These are phyloP conservation scores for Luzula sylvatica DNA, from an alignment of 176 grass and related monocot species.

Conservation along the genomic window DNA sequence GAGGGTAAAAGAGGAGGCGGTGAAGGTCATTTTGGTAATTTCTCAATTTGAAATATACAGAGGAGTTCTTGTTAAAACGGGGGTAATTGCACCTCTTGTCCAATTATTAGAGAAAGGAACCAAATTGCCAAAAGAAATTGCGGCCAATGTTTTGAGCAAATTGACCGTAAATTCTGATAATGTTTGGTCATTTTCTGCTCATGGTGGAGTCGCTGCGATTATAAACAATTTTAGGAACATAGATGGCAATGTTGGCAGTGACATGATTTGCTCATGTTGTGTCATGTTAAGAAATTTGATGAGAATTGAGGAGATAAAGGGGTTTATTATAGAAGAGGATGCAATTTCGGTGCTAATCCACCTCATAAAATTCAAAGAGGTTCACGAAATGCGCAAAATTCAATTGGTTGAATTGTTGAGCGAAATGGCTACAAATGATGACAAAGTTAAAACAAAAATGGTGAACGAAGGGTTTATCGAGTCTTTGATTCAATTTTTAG, in stretches of 20 bases:
- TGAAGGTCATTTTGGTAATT: constrained; percentile 35
- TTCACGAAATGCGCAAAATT: constrained; percentile 37
- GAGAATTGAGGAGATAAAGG: constrained; percentile 63
- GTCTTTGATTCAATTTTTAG: constrained; percentile 51
- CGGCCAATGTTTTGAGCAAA: constrained; percentile 41
- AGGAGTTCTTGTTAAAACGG: constrained; percentile 49
- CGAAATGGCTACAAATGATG: constrained; percentile 48
- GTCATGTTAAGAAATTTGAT: constrained; percentile 57
- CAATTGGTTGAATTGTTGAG: constrained; percentile 44
- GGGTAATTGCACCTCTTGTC: constrained; percentile 52
- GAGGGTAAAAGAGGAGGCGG: constrained; percentile 45
- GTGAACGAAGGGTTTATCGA: constrained; percentile 44
- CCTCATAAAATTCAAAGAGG: constrained; percentile 46
- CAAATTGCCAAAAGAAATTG: constrained; percentile 34
- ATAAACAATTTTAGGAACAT: constrained; percentile 24
- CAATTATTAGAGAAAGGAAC: constrained; percentile 40
- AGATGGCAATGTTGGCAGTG: constrained; percentile 14
- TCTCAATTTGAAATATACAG: constrained; percentile 36
- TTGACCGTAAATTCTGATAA: constrained; percentile 94
- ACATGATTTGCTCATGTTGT: constrained; percentile 47
- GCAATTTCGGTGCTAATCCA: constrained; percentile 44
- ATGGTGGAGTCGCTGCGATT: constrained; percentile 66
- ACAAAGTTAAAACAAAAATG: constrained; percentile 32
- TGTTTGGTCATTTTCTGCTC: constrained; percentile 83
- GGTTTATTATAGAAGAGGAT: constrained; percentile 73